phyloP scores from a whole-genome alignment of 2,329 filamentous ascomycete species.

The Colletotrichum sansevieriae region DNA sequence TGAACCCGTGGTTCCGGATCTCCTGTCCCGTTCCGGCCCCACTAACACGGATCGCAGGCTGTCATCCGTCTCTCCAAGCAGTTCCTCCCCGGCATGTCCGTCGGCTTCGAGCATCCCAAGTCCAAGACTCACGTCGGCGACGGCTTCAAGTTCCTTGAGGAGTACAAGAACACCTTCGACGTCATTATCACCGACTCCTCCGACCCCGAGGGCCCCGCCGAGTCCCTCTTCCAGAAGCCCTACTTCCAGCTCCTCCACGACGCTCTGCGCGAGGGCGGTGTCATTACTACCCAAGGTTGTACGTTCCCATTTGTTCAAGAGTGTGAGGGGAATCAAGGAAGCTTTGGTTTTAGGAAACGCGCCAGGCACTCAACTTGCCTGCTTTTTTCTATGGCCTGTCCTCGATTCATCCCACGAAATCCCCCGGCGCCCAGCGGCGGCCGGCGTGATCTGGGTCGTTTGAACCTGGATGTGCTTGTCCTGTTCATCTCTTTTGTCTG shows the following conservation, averaged over 20 bases:
- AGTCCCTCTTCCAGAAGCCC: conserved; percentile 97
- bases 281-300: conserved; percentile 99
- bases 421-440: conserved; percentile 31
- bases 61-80: conserved; percentile 99
- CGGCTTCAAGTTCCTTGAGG: conserved; percentile 97
- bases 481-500: conserved; percentile 36
- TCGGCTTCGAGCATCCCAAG: conserved; percentile 94
- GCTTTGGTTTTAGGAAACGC: conserved; percentile 28
- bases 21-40: background rate
- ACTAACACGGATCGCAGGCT: conserved; percentile 64
- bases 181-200: conserved; percentile 99
- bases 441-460: conserved; percentile 29
- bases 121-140: conserved; percentile 94
- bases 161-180: conserved; percentile 97
- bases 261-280: conserved; percentile 93
- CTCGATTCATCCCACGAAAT: conserved; percentile 34
- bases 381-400: conserved; percentile 44
- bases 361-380: conserved; percentile 47
- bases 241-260: conserved; percentile 96
- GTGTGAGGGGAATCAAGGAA: conserved; percentile 38
- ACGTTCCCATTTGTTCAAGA: conserved; percentile 77
- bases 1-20: conserved; percentile 53
- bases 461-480: conserved; percentile 29
- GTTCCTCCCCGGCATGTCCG: conserved; percentile 94
- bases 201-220: conserved; percentile 95